Evolutionary conservation across 345 rosid genomes (phyloP).

Genomic region (Eutrema japonicum): DNA sequence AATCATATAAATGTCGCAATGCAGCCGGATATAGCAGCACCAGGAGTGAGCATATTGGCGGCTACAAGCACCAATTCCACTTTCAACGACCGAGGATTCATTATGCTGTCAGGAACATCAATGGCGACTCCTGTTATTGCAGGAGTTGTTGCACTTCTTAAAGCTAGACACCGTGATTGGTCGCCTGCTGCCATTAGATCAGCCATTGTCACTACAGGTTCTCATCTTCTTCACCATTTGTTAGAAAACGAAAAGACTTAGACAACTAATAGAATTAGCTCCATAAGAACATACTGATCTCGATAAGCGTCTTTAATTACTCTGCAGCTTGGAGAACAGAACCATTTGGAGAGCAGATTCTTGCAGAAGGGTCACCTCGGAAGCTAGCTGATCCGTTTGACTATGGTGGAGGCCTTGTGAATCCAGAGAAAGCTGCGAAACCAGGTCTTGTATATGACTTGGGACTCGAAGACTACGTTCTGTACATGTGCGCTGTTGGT

Average conservation of each 20-base stretch:
- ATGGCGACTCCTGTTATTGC: constrained; percentile 51
- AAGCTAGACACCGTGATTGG: constrained; percentile 47
- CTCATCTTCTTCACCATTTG: constrained; percentile 24
- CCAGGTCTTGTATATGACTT: constrained; percentile 71
- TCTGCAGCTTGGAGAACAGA: constrained; percentile 49
- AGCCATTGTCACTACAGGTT: constrained; percentile 56
- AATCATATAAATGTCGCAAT: constrained; percentile 2
- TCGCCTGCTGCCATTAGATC: constrained; percentile 57
- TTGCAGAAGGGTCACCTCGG: constrained; percentile 49
- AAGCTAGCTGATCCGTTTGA: constrained; percentile 59
- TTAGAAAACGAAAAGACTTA: not conserved
- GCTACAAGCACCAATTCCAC: constrained; percentile 37
- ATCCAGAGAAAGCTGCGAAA: constrained; percentile 58
- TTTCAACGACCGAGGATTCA: constrained; percentile 39
- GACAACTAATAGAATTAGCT: not conserved
- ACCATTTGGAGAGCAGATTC: constrained; percentile 46
- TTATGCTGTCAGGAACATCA: constrained; percentile 50
- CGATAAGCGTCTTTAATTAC: not conserved
- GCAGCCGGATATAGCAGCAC: constrained; percentile 58
- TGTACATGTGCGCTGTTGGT: constrained; percentile 52
- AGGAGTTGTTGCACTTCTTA: constrained; percentile 52
- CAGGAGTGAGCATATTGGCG: constrained; percentile 51
- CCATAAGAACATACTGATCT: not conserved
- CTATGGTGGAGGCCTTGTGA: constrained; percentile 67
- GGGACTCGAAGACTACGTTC: constrained; percentile 51